A percentile compares a stretch with the other conserved stretches of the same genome.
Conservation (phyloP, 495 filamentous ascomycete species). For the Penicillium paxilli region DNA sequence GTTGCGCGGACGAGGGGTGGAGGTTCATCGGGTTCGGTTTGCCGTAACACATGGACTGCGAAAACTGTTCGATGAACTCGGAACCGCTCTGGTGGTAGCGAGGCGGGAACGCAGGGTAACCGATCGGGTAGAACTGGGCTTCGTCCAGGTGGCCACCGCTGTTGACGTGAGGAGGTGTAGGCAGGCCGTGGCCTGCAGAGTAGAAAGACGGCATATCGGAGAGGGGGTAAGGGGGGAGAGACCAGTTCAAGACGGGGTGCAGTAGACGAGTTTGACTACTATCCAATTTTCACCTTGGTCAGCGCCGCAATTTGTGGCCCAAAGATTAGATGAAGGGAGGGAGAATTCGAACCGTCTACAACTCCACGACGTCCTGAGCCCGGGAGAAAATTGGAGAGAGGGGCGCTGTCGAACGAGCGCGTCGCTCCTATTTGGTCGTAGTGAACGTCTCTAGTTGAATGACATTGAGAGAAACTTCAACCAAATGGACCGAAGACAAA, state of each 20-base stretch:
- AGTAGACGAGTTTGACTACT: slow-evolving; percentile 33
- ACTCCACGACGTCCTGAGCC: slow-evolving; percentile 45
- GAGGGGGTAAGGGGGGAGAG: slow-evolving; percentile 14
- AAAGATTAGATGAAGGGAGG: slow-evolving; percentile 7
- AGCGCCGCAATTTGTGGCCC: slow-evolving; percentile 13
- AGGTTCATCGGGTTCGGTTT: slow-evolving; percentile 43
- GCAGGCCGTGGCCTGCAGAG: slow-evolving; percentile 45
- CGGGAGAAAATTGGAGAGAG: slow-evolving; percentile 24
- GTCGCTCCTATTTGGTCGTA: slow-evolving; percentile 37
- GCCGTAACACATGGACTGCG: slow-evolving; percentile 42
- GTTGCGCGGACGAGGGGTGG: slow-evolving; percentile 31
- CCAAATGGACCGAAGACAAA: slow-evolving; percentile 21
- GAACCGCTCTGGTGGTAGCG: slow-evolving; percentile 49
- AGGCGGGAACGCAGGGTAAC: slow-evolving; percentile 42
- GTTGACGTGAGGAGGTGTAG: slow-evolving; percentile 47
- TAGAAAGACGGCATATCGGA: slow-evolving; percentile 48
- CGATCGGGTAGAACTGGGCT: slow-evolving; percentile 41
- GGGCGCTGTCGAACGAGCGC: slow-evolving; percentile 45
- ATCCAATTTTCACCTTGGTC: slow-evolving; percentile 6
- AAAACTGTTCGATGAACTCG: slow-evolving; percentile 53
- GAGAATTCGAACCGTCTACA: slow-evolving; percentile 47
- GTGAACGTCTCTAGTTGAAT: slow-evolving; percentile 44
- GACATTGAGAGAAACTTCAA: slow-evolving; percentile 39
- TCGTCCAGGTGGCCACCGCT: slow-evolving; percentile 44
- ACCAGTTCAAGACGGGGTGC: slow-evolving; percentile 42